phyloP scores from a whole-genome alignment of 345 rosid genomes.

The Firmiana major region DNA sequence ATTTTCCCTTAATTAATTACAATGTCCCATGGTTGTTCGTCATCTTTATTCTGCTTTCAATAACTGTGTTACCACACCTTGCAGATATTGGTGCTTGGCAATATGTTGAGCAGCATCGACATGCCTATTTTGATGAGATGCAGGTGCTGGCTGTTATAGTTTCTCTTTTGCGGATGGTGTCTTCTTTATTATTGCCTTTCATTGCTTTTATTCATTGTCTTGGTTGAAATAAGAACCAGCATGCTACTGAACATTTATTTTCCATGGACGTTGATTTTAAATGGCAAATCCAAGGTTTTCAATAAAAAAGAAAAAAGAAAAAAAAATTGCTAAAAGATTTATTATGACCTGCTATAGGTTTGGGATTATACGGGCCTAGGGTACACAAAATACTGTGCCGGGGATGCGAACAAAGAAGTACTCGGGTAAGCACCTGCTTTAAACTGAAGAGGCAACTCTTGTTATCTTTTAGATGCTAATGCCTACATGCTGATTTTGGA shows the following conservation, averaged over 20 bases:
- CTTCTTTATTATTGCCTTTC: neutral
- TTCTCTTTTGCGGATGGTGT: neutral
- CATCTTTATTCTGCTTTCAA: neutral
- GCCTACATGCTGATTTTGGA: constrained; percentile 18
- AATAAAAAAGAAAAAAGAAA: too few relatives aligned
- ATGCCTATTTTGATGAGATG: constrained; percentile 93
- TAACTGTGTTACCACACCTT: constrained; percentile 11
- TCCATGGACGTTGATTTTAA: neutral
- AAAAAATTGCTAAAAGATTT: neutral
- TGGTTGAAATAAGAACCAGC: neutral
- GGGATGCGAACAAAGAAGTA: constrained; percentile 63
- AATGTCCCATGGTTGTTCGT: neutral
- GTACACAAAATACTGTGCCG: constrained; percentile 74
- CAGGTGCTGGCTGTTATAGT: constrained; percentile 49
- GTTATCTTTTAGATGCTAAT: constrained; percentile 3
- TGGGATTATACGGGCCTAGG: constrained; percentile 98
- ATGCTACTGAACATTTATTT: neutral
- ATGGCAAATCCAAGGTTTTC: neutral
- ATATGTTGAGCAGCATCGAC: constrained; percentile 69
- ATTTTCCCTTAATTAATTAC: neutral
- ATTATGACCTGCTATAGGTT: constrained; percentile 43
- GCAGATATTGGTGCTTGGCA: constrained; percentile 93
- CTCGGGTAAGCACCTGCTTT: constrained; percentile 57
- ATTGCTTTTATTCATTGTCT: neutral
- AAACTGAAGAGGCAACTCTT: neutral